phyloP scores from a whole-genome alignment of 306 rosid species.

The Vigna hirtella region DNA sequence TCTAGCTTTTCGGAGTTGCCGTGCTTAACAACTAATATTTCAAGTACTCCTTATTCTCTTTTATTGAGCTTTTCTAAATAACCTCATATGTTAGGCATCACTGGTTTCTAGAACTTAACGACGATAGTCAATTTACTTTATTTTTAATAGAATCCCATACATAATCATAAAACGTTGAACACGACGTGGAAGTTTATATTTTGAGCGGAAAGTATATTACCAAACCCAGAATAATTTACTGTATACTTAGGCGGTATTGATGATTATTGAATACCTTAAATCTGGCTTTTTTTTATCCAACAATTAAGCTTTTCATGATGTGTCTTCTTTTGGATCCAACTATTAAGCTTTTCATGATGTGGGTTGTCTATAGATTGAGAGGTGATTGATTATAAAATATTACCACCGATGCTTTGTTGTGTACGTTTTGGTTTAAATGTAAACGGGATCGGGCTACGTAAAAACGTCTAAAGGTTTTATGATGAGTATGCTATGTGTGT shows the following conservation, averaged over 20 bases:
- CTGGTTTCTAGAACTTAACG: too few species aligned
- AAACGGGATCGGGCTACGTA: background rate
- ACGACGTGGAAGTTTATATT: too few species aligned
- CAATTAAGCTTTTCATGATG: background rate
- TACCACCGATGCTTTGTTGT: background rate
- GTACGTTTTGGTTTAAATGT: background rate
- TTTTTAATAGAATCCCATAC: too few species aligned
- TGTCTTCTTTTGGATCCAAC: background rate
- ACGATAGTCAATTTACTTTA: too few species aligned
- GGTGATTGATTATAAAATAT: background rate
- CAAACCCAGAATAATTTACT: background rate
- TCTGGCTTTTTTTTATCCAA: background rate
- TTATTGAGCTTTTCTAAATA: too few species aligned
- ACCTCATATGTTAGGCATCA: too few species aligned
- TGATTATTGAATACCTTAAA: background rate
- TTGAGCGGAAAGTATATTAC: too few species aligned
- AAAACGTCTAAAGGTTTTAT: background rate
- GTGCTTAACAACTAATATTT: too few species aligned
- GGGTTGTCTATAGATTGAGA: background rate
- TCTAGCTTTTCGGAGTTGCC: too few species aligned
- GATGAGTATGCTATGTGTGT: background rate
- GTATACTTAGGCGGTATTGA: background rate
- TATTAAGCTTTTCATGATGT: background rate
- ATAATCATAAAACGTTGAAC: too few species aligned
- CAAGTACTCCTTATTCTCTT: too few species aligned